Evolutionary conservation across 1,284 basidiomycete genomes (phyloP).

Genomic region (Ceratobasidium sp.): DNA sequence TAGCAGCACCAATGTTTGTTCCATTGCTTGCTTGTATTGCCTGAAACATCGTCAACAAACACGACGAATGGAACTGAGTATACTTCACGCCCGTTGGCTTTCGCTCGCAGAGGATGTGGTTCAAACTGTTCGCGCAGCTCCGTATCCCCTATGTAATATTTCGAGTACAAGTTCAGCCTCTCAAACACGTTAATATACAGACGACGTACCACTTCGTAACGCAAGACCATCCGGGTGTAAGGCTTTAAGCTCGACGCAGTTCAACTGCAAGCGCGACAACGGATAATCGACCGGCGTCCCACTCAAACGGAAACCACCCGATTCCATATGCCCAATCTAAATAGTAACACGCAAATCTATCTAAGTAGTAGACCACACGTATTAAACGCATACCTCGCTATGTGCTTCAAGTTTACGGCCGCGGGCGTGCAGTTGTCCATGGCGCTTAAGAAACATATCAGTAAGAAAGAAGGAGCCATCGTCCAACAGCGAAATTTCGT

Average conservation of each 20-base stretch:
- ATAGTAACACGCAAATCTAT: not conserved
- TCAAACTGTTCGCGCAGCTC: not conserved
- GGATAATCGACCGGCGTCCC: too few species aligned
- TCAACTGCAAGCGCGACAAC: too few species aligned
- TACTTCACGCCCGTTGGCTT: constrained; percentile 10
- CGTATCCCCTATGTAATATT: not conserved
- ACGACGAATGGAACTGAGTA: constrained; percentile 45
- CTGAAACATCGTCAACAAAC: constrained; percentile 45
- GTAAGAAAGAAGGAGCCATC: constrained; percentile 11
- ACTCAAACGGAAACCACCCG: too few species aligned
- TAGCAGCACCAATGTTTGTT: constrained; percentile 45
- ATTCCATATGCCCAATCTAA: too few species aligned
- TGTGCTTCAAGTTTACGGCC: too few species aligned
- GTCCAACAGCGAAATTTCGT: not conserved
- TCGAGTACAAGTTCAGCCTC: not conserved
- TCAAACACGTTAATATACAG: not conserved
- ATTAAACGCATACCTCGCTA: not conserved
- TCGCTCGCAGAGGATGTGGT: not conserved
- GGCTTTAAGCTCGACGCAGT: too few species aligned
- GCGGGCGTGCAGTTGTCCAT: constrained; percentile 14
- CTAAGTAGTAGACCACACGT: not conserved
- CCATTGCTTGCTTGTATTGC: constrained; percentile 44
- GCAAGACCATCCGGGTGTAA: too few species aligned
- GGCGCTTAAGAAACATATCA: constrained; percentile 4
- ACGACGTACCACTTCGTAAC: too few species aligned